These are phyloP conservation scores for Atalantia buxifolia DNA, from an alignment of 345 rosid genomes.

Conservation along the genomic window DNA sequence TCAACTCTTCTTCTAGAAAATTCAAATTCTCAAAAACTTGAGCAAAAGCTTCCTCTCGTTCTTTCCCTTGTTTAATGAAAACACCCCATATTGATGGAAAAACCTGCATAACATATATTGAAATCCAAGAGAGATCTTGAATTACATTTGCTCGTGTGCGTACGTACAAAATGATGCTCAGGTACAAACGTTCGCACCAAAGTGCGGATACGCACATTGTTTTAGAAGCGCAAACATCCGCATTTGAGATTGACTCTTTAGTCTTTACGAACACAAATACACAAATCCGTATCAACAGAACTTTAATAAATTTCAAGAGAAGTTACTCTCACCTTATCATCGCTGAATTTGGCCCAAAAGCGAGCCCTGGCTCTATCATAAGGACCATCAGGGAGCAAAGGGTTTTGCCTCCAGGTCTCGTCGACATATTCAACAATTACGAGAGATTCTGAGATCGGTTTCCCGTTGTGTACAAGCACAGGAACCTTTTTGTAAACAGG, in stretches of 20 bases:
- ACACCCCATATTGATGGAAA: constrained; percentile 16
- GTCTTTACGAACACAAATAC: too few species aligned
- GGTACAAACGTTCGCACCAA: too few species aligned
- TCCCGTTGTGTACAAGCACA: constrained; percentile 28
- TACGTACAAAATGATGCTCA: too few species aligned
- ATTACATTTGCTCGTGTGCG: too few species aligned
- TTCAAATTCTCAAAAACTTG: constrained; percentile 16
- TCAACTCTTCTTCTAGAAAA: constrained; percentile 31
- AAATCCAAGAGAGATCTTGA: too few species aligned
- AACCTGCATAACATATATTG: constrained; percentile 13
- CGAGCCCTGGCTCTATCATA: constrained; percentile 22
- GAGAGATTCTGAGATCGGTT: constrained; percentile 28
- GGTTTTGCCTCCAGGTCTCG: constrained; percentile 28
- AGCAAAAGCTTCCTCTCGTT: constrained; percentile 22
- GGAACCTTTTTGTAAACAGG: constrained; percentile 35
- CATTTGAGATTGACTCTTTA: too few species aligned
- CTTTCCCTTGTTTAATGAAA: constrained; percentile 21
- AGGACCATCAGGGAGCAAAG: constrained; percentile 29
- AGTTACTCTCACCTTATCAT: constrained; percentile 21
- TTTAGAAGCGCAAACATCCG: too few species aligned
- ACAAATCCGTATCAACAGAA: too few species aligned
- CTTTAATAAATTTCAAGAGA: too few species aligned
- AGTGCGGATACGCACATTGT: too few species aligned
- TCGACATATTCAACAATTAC: constrained; percentile 36
- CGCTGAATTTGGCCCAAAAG: constrained; percentile 30